Evolutionary conservation across 495 filamentous ascomycete genomes (phyloP).

Genomic region (Xylaria longipes): DNA sequence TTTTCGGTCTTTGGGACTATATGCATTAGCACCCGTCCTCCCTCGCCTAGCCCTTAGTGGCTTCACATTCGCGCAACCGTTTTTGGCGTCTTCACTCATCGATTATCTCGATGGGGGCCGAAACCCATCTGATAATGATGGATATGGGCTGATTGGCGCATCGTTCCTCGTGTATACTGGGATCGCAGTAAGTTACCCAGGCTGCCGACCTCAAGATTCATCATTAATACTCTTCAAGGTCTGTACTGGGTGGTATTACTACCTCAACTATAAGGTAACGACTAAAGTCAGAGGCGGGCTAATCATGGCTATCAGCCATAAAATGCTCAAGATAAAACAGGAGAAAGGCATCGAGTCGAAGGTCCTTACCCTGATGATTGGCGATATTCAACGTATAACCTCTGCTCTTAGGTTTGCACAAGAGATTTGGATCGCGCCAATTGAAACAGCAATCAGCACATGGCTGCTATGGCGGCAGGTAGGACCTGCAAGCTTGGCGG

Average conservation of each 20-base stretch:
- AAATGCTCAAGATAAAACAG: conserved; percentile 50
- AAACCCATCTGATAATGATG: conserved; percentile 48
- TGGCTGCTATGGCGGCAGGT: conserved; percentile 61
- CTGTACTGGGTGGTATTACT: conserved; percentile 54
- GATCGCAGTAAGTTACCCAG: conserved; percentile 45
- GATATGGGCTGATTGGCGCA: conserved; percentile 63
- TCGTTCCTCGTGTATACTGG: conserved; percentile 60
- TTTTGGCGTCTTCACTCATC: conserved; percentile 57
- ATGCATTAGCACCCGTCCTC: conserved; percentile 45
- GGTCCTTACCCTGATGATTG: conserved; percentile 57
- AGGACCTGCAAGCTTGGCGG: conserved; percentile 49
- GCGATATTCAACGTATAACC: conserved; percentile 39
- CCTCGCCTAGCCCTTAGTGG: conserved; percentile 56
- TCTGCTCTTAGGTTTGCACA: conserved; percentile 33
- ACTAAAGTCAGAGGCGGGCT: conserved; percentile 62
- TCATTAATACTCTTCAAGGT: conserved; percentile 29
- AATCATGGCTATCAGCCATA: conserved; percentile 39
- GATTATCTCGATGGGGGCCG: conserved; percentile 44
- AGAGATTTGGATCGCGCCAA: conserved; percentile 50
- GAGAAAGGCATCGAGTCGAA: conserved; percentile 50
- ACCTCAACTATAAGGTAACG: conserved; percentile 57
- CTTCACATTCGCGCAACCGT: conserved; percentile 62
- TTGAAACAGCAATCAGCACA: conserved; percentile 59
- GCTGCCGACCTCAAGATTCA: not conserved
- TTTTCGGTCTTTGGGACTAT: conserved; percentile 14